Base-by-base conservation (phyloP, 352 stramenopile species). In the Globisporangium spinosum region DNA sequence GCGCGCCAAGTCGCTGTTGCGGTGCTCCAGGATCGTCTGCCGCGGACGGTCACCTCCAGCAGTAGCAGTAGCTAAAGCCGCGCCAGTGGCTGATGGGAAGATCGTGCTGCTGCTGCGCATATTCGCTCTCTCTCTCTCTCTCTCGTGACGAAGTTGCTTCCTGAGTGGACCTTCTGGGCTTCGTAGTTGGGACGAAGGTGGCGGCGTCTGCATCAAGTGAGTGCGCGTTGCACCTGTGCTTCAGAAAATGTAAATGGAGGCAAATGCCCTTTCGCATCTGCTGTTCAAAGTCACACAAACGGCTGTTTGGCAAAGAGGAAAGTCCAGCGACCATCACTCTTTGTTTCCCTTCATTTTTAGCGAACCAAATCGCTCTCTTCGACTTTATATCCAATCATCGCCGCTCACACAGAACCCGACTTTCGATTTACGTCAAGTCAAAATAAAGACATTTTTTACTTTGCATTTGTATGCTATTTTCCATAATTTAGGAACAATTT, bases 1-100 rank as follows among this genome's bases (percentile, higher is more conserved):
- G 51, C 65, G 65, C 65, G 65, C 65, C 47, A 70, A 32, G 34
- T 70, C 65, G 58, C 65, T 70, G 20, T 23, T 70, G 47, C 65
- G 58, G 27, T 70, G 65, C 47, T 55, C 47, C 45, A 71, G 51
- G 49, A 74, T 34, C 43, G 43, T 51, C 6, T 29, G 45, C 15
- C 64, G 57, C 35, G 56, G 69, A 10, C 17, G 40, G 20, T 53
- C 43, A 29, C 38, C 56, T 23, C 55, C 55, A 23, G 59, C 65
- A 25, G 23, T 22, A 57, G 22, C 38, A 45, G 22, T 27, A 45
- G 17, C 45, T 47, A 17, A 34, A 25, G 43, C 38, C 10, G 64
- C 43, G 3, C 10, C 43, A 10, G 12, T 47, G 29, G 32, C 20
- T 35, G 12, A 4, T 13, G 65, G 25, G 27, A 70, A 70, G 20